Evolutionary conservation across 2,329 filamentous ascomycete species (phyloP).

Genomic region (Cylindrodendrum hubeiense): DNA sequence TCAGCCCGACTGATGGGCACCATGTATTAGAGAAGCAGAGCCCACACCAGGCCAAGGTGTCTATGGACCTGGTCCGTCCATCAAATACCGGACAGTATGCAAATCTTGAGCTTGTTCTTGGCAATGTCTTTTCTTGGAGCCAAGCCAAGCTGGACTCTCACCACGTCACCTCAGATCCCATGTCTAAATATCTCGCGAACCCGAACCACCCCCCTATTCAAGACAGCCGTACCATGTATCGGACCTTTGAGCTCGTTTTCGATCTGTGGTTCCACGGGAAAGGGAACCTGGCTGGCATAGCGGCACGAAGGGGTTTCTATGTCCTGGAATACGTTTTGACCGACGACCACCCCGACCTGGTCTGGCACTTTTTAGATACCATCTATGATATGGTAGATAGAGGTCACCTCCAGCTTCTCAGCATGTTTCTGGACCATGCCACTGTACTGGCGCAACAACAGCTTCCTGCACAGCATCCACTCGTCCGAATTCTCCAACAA

Average conservation of each 20-base stretch:
- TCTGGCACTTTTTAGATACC: slow-evolving; percentile 55
- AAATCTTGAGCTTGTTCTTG: slow-evolving; percentile 50
- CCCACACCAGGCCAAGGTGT: slow-evolving; percentile 21
- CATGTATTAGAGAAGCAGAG: slow-evolving; percentile 24
- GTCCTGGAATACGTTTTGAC: slow-evolving; percentile 52
- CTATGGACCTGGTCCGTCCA: slow-evolving; percentile 38
- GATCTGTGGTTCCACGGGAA: slow-evolving; percentile 52
- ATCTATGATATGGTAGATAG: slow-evolving; percentile 53
- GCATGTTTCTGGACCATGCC: slow-evolving; percentile 51
- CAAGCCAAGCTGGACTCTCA: slow-evolving; percentile 49
- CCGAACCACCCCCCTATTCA: slow-evolving; percentile 52
- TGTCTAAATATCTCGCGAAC: slow-evolving; percentile 51
- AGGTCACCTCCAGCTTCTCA: slow-evolving; percentile 50
- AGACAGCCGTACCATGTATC: slow-evolving; percentile 55
- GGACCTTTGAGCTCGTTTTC: slow-evolving; percentile 54
- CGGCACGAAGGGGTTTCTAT: slow-evolving; percentile 51
- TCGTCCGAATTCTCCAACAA: slow-evolving; percentile 49
- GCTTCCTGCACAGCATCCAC: slow-evolving; percentile 49
- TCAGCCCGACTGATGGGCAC: slow-evolving; percentile 29
- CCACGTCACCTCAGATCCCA: slow-evolving; percentile 47
- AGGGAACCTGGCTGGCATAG: slow-evolving; percentile 52
- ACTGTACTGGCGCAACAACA: slow-evolving; percentile 44
- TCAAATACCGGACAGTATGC: slow-evolving; percentile 44
- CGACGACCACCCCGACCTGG: slow-evolving; percentile 52
- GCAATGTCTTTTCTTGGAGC: slow-evolving; percentile 51